Base-by-base conservation (phyloP, 192 early-diverging fungal genomes). In the Oehlia diaphana region DNA sequence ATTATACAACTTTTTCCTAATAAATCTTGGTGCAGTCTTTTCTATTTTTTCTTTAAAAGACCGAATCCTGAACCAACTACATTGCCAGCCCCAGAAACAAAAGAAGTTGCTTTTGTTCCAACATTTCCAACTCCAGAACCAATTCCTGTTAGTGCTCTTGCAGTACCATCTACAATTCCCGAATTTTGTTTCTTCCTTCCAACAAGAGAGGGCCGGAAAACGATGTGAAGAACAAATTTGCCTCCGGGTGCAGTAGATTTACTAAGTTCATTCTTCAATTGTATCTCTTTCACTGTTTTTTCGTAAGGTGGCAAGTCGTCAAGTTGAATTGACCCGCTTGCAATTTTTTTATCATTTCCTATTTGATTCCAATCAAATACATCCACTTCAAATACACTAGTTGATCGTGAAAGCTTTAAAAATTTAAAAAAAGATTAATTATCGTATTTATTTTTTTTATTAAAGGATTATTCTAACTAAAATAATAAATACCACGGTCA, bases 291-390 rank as follows among this genome's bases (percentile, higher is more conserved):
- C 72, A 83, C 39, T 74, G 28, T 61, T 85, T 82, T 77, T 81
- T 83, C 66, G 80, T 86, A n/a, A 83, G 83, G 16, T 23, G 72
- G n/a, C 35, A 90, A 75, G 42, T 86, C 84, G 31, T 74, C 80
- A 12, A 91, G 67, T 68, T 81, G 80, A 19, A 86, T 80, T 14
- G 82, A 81, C 16, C 68, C 58, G 8, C 84, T 80, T 74, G 88
- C 92, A 50, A 93, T 81, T 35, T 83, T 86, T 28, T 82, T 84
- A 77, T 86, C 82, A 47, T 82, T 80, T 66, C 87, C 84, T 47
- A 92, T 79, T 80, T 89, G 86, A 74, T 93, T 90, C 92, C 92
- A 93, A 83, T 93, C 92, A 80, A 84, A 92, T 10, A 92, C 83
- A 66, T 91, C 87, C 10, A 89, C 79, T 63, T 82, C 76, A 76